Percentiles rank a stretch among this genome's conserved stretches.
Conservation (phyloP, 805 yeast genomes). For the Metschnikowia reukaufii region DNA sequence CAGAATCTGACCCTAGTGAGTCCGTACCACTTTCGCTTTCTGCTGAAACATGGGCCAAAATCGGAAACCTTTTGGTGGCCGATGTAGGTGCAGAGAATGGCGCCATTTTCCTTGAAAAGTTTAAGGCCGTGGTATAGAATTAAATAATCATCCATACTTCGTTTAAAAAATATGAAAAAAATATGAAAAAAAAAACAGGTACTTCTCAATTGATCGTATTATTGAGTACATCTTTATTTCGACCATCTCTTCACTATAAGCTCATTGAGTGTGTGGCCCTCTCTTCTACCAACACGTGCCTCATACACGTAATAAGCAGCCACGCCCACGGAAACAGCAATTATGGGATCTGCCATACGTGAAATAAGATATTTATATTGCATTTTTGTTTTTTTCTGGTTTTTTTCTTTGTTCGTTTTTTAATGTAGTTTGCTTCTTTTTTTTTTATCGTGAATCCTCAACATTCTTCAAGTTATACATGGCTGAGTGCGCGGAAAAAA, state of each 20-base stretch:
- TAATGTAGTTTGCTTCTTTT: neutral
- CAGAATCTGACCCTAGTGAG: slow-evolving; percentile 7
- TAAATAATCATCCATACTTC: no score
- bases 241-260: slow-evolving; percentile 37
- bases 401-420: neutral
- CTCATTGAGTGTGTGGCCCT: slow-evolving; percentile 61
- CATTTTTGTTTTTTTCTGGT: slow-evolving; percentile 17
- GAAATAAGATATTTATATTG: slow-evolving; percentile 50
- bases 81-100: slow-evolving; percentile 31
- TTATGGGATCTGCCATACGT: slow-evolving; percentile 61
- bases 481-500: no score
- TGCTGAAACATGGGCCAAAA: slow-evolving; percentile 46
- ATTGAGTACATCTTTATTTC: neutral
- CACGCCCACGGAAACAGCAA: slow-evolving; percentile 62
- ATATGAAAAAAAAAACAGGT: no score
- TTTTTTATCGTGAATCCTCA: no score
- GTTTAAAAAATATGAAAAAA: no score
- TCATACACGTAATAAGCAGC: slow-evolving; percentile 66
- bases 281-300: slow-evolving; percentile 51
- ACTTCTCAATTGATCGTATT: neutral
- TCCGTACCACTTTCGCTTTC: slow-evolving; percentile 14
- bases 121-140: slow-evolving; percentile 17
- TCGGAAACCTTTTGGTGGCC: slow-evolving; percentile 32
- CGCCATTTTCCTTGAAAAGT: slow-evolving; percentile 28
- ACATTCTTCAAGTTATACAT: no score